Evolutionary conservation across 1,284 basidiomycete species (phyloP).

Genomic region (Pterula multifida): DNA sequence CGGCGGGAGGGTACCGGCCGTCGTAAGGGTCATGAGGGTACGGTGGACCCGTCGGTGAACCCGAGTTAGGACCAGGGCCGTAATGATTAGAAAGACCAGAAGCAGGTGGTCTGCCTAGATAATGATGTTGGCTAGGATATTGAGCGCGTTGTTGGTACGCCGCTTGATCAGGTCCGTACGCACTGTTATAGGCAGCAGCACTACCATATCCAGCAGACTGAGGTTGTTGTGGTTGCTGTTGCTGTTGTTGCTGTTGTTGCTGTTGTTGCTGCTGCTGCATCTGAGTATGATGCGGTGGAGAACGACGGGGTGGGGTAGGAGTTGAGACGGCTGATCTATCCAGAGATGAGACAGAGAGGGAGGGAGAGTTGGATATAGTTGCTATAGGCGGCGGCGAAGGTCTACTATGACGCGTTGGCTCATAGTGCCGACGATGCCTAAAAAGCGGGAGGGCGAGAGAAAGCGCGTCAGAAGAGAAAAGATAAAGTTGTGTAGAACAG

Average conservation of each 20-base stretch:
- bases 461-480: not conserved
- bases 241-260: not conserved
- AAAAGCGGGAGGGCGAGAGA: not conserved
- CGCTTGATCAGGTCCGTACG: slow-evolving; percentile 1
- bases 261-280: not conserved
- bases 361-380: slow-evolving; percentile 47
- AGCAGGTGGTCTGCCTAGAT: not conserved
- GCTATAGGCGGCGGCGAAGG: slow-evolving; percentile 44
- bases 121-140: not conserved
- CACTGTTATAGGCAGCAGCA: not conserved
- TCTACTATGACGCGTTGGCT: slow-evolving; percentile 20
- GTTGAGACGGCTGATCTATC: slow-evolving; percentile 49
- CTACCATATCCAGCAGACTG: not conserved
- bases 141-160: not conserved
- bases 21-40: not conserved
- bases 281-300: slow-evolving; percentile 21
- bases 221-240: not conserved
- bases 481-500: slow-evolving; percentile 10
- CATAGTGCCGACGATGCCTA: slow-evolving; percentile 30
- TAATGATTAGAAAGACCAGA: not conserved
- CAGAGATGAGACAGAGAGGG: slow-evolving; percentile 43
- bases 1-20: not conserved
- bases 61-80: not conserved
- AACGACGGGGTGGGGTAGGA: slow-evolving; percentile 29
- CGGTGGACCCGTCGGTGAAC: not conserved